Evolutionary conservation across 2,329 filamentous ascomycete species (phyloP).

Genomic region (Penicillium sp.): DNA sequence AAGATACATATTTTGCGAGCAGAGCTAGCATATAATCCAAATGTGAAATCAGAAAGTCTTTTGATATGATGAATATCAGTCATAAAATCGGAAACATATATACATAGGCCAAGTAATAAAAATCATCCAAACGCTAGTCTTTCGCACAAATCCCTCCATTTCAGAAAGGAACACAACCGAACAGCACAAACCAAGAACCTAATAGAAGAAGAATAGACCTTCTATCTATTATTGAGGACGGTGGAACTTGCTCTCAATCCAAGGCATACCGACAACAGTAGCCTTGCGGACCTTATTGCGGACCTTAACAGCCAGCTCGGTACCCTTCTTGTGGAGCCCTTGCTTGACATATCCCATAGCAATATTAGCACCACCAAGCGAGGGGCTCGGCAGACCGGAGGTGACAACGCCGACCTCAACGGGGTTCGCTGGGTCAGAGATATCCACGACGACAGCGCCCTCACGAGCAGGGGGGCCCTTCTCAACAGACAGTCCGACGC

Average conservation of each 20-base stretch:
- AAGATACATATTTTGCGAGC: too few relatives aligned
- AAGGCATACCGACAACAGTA: constrained; percentile 83
- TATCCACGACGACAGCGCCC: constrained; percentile 72
- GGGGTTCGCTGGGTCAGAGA: constrained; percentile 52
- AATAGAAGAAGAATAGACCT: background rate
- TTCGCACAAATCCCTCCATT: background rate
- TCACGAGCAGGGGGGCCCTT: constrained; percentile 82
- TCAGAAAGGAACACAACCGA: background rate
- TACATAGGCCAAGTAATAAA: constrained; percentile 1
- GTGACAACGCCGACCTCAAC: constrained; percentile 72
- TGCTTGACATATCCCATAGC: constrained; percentile 91
- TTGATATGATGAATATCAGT: constrained; percentile 2
- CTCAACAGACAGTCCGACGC: constrained; percentile 78
- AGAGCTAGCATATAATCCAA: background rate
- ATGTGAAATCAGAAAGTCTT: background rate
- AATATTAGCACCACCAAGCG: constrained; percentile 77
- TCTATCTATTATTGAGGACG: constrained; percentile 27
- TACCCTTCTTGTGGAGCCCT: constrained; percentile 79
- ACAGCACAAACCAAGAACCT: constrained; percentile 1
- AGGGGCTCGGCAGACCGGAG: constrained; percentile 85
- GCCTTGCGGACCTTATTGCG: constrained; percentile 74
- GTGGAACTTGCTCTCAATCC: constrained; percentile 76
- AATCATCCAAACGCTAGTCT: constrained; percentile 7
- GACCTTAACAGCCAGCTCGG: constrained; percentile 74
- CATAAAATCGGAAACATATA: constrained; percentile 6